phyloP scores from a whole-genome alignment of 164 flowering plant species.

The Vitis riparia region DNA sequence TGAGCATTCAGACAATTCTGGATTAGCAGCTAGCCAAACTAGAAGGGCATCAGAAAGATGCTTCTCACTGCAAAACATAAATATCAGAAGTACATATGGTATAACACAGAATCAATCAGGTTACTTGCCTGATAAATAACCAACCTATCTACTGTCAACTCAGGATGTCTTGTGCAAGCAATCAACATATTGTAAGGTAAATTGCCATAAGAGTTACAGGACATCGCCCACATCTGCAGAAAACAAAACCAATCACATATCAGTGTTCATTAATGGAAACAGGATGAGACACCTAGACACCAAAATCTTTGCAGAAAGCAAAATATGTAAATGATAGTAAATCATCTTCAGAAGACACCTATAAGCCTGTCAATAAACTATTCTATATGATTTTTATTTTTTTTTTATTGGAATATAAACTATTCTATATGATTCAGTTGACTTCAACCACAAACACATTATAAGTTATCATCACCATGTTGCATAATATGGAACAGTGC shows the following conservation, averaged over 20 bases:
- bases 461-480: no score
- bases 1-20: constrained; percentile 13
- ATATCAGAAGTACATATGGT: background rate
- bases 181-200: constrained; percentile 47
- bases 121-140: constrained; percentile 3
- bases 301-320: no score
- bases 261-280: constrained; percentile 6
- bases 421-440: no score
- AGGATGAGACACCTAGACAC: background rate
- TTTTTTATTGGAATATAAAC: no score
- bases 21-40: constrained; percentile 47
- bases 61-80: constrained; percentile 57
- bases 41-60: constrained; percentile 65
- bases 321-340: background rate
- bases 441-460: no score
- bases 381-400: no score
- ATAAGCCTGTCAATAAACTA: no score
- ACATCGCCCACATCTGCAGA: constrained; percentile 60
- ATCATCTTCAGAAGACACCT: background rate
- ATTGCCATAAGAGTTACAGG: constrained; percentile 40
- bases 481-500: no score
- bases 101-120: constrained; percentile 3
- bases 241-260: constrained; percentile 7
- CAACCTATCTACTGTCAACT: constrained; percentile 73
- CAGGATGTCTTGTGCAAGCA: constrained; percentile 46